These are phyloP conservation scores for Kregervanrija pseudodelftensis DNA, from an alignment of 805 yeast species.

Conservation along the genomic window DNA sequence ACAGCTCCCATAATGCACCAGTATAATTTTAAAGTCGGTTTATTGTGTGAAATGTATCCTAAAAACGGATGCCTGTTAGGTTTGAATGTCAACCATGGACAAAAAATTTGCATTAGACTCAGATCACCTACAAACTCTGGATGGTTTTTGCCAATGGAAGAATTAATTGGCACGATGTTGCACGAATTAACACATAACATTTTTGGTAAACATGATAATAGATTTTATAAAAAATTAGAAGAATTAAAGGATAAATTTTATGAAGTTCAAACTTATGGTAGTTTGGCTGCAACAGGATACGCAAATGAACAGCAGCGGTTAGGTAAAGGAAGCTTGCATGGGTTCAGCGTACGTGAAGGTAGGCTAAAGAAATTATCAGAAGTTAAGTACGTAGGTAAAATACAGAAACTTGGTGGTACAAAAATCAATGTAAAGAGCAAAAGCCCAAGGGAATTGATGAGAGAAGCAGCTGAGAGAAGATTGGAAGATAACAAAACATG, in stretches of 20 bases:
- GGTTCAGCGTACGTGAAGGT: constrained; percentile 26
- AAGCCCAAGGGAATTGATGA: constrained; percentile 36
- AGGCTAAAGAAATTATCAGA: constrained; percentile 35
- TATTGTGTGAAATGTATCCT: constrained; percentile 78
- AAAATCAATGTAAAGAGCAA: constrained; percentile 3
- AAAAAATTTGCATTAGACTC: constrained; percentile 62
- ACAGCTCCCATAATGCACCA: constrained; percentile 78
- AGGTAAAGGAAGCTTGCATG: constrained; percentile 25
- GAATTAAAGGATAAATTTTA: constrained; percentile 47
- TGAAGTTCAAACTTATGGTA: constrained; percentile 34
- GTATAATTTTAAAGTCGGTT: constrained; percentile 56
- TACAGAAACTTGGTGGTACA: constrained; percentile 29
- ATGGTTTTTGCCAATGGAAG: constrained; percentile 54
- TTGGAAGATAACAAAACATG: constrained; percentile 47
- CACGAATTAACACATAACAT: constrained; percentile 84
- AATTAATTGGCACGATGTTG: constrained; percentile 72
- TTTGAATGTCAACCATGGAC: constrained; percentile 73
- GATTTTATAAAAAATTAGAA: constrained; percentile 61
- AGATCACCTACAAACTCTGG: constrained; percentile 48
- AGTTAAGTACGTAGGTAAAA: constrained; percentile 35
- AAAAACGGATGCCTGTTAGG: constrained; percentile 61
- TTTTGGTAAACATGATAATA: constrained; percentile 72
- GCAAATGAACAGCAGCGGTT: constrained; percentile 40
- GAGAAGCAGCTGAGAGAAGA: constrained; percentile 60
- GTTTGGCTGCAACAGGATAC: constrained; percentile 39